phyloP scores from a whole-genome alignment of 169 alveolate species.

The Perkinsus olseni region DNA sequence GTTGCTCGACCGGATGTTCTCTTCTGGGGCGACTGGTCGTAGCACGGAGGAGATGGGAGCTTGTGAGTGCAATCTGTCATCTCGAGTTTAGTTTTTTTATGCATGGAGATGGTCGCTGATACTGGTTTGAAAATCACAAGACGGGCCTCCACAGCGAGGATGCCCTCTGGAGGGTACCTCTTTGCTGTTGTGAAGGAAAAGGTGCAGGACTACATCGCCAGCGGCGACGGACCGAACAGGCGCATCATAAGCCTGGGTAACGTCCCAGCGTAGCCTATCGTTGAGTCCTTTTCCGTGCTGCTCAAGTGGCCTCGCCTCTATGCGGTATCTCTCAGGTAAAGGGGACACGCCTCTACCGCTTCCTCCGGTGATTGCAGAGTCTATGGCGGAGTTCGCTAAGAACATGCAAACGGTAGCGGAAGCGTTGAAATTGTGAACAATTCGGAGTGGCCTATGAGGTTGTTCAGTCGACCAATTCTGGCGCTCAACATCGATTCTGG shows the following conservation, averaged over 20 bases:
- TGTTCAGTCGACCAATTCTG: no score
- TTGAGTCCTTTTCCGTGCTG: no score
- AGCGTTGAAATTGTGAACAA: not conserved
- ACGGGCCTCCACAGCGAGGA: not conserved
- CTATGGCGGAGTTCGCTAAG: not conserved
- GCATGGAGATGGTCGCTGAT: not conserved
- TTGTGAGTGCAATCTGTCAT: no score
- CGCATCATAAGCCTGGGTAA: not conserved
- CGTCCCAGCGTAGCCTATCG: no score
- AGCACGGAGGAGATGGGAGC: no score
- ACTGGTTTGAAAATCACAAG: not conserved
- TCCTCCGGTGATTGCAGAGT: not conserved
- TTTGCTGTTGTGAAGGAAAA: not conserved
- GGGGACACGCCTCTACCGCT: not conserved
- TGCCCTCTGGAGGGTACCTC: conserved; percentile 1
- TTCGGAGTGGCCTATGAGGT: no score
- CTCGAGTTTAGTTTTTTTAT: no score
- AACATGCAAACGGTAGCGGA: not conserved
- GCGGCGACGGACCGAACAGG: not conserved
- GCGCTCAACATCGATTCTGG: no score
- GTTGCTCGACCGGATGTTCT: no score
- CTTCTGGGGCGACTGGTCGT: no score
- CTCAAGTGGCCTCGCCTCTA: no score
- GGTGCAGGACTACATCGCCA: not conserved
- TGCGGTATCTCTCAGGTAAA: not conserved